Conservation (phyloP, 1,284 basidiomycete species). For the Meripilus lineatus region DNA sequence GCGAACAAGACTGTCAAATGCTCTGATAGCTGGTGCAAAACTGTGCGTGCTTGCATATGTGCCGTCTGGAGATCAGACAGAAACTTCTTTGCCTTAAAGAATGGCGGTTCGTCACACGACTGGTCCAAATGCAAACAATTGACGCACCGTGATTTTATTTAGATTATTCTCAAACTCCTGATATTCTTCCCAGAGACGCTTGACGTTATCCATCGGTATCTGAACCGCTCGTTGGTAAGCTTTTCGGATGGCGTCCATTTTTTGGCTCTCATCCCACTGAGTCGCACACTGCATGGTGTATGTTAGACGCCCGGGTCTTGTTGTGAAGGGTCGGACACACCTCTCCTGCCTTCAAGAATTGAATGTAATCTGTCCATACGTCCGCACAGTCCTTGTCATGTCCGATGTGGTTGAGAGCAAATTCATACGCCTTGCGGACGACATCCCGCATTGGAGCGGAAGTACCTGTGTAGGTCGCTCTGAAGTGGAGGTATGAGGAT, state of each 20-base stretch:
- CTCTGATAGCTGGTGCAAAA: conserved; percentile 75
- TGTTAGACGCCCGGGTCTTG: background rate
- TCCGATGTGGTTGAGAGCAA: conserved; percentile 87
- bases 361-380: conserved; percentile 79
- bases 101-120: conserved; percentile 3
- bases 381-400: conserved; percentile 75
- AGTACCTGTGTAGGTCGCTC: conserved; percentile 33
- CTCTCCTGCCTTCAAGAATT: conserved; percentile 79
- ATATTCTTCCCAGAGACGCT: conserved; percentile 92
- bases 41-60: conserved; percentile 92
- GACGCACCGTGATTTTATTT: conserved; percentile 87
- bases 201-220: conserved; percentile 92
- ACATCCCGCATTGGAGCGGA: conserved; percentile 59
- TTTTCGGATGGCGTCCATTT: conserved; percentile 90
- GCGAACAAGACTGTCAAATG: conserved; percentile 65
- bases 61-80: conserved; percentile 79
- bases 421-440: conserved; percentile 91
- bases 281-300: conserved; percentile 48
- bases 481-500: conserved; percentile 4
- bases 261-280: conserved; percentile 94
- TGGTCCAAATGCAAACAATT: conserved; percentile 7
- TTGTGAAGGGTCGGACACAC: conserved; percentile 34
- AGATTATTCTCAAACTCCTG: conserved; percentile 90
- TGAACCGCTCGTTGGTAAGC: conserved; percentile 92
- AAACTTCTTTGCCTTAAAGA: conserved; percentile 85